A percentile compares a stretch with the other conserved stretches of the same genome.
These are phyloP conservation scores for Barbatosphaeria neglecta DNA, from an alignment of 495 filamentous ascomycete genomes.

Conservation along the genomic window DNA sequence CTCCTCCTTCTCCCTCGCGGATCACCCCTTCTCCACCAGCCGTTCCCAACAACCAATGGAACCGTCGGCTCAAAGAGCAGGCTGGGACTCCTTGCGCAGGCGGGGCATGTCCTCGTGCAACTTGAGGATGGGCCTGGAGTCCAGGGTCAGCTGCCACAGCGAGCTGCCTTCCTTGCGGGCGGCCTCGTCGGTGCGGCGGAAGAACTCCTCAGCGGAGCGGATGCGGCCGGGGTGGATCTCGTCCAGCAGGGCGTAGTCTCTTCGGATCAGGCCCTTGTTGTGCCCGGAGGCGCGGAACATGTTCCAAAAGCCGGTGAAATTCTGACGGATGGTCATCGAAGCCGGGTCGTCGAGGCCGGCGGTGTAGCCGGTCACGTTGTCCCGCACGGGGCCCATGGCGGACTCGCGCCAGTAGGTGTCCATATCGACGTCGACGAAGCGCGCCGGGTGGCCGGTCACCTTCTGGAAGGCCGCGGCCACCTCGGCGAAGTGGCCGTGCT, in stretches of 20 bases:
- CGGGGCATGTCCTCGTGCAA: slow-evolving; percentile 16
- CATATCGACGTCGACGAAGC: slow-evolving; percentile 26
- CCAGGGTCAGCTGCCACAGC: slow-evolving; percentile 18
- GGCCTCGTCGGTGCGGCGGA: slow-evolving; percentile 28
- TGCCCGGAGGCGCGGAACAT: slow-evolving; percentile 28
- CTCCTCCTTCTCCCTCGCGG: no score
- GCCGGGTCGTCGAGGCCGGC: slow-evolving; percentile 26
- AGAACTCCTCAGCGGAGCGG: slow-evolving; percentile 37
- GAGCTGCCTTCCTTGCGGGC: slow-evolving; percentile 8
- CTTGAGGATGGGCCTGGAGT: slow-evolving; percentile 17
- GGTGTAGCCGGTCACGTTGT: slow-evolving; percentile 23
- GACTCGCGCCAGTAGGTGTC: slow-evolving; percentile 24
- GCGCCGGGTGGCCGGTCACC: slow-evolving; percentile 40
- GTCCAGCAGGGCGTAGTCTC: slow-evolving; percentile 41
- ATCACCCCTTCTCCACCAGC: no score
- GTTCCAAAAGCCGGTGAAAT: slow-evolving; percentile 45
- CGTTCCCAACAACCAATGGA: no score
- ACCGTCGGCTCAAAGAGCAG: no score
- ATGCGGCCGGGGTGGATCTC: slow-evolving; percentile 40
- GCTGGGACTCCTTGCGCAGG: no score
- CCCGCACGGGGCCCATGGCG: slow-evolving; percentile 7
- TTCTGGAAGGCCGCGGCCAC: slow-evolving; percentile 37
- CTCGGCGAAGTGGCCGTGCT: slow-evolving; percentile 31
- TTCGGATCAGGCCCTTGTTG: slow-evolving; percentile 25
- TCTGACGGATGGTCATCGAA: slow-evolving; percentile 33